A percentile compares a stretch with the other conserved stretches of the same genome.
Evolutionary conservation across 129 eudicot species (phyloP).

Genomic region (Smallanthus sonchifolius): DNA sequence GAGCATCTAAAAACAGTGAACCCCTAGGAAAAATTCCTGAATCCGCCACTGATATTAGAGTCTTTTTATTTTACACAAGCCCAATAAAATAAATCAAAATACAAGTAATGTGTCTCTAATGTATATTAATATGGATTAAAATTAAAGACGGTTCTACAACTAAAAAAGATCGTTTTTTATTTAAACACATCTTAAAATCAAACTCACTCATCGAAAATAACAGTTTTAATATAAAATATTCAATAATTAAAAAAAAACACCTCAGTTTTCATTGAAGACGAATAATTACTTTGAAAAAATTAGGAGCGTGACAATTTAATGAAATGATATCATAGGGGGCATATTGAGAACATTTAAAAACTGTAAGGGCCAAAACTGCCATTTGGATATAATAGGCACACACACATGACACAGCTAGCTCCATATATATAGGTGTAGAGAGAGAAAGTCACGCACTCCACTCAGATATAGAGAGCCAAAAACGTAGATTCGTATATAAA

Average conservation of each 20-base stretch:
- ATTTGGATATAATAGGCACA: conserved; percentile 2
- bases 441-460: conserved; percentile 18
- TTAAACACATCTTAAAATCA: neutral
- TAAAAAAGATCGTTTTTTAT: neutral
- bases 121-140: no score
- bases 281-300: neutral
- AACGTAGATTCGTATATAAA: conserved; percentile 48
- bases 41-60: no score
- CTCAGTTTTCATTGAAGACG: neutral
- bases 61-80: neutral
- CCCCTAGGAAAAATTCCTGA: no score
- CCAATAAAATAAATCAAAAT: neutral
- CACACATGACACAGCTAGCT: conserved; percentile 16
- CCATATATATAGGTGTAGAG: conserved; percentile 25
- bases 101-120: neutral
- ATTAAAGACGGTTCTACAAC: no score
- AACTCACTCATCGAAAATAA: neutral
- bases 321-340: neutral
- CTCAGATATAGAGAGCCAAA: conserved; percentile 31
- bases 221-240: neutral
- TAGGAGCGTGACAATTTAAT: neutral
- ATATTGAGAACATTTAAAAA: neutral
- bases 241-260: neutral
- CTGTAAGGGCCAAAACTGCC: conserved; percentile 5
- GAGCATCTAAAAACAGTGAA: no score